phyloP scores from a whole-genome alignment of 164 flowering plant genomes.

The Tinospora cordifolia region DNA sequence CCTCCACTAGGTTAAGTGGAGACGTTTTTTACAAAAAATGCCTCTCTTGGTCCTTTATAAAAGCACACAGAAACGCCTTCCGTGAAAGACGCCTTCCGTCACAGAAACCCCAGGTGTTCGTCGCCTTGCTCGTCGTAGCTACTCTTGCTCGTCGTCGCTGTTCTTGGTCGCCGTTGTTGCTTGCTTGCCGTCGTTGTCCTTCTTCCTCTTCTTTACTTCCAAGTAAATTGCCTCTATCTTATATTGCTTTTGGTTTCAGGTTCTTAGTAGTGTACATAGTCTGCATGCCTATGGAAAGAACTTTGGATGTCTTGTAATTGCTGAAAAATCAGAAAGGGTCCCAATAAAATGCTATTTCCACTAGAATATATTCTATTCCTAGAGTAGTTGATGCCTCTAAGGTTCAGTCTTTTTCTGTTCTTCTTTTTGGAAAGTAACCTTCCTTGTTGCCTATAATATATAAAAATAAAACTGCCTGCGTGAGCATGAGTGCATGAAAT shows the following conservation, averaged over 20 bases:
- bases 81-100: too few relatives aligned
- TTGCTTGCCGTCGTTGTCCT: too few relatives aligned
- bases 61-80: constrained; percentile 59
- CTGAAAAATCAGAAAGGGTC: background rate
- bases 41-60: too few relatives aligned
- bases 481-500: background rate
- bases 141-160: too few relatives aligned
- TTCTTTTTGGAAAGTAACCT: background rate
- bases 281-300: background rate
- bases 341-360: background rate
- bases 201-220: background rate
- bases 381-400: background rate
- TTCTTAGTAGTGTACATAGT: constrained; percentile 4
- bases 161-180: too few relatives aligned
- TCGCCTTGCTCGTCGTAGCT: too few relatives aligned
- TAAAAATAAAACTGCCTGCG: constrained; percentile 59
- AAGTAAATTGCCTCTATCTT: background rate
- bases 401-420: background rate
- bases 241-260: background rate
- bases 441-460: background rate
- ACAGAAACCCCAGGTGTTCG: too few relatives aligned
- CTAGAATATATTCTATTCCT: background rate
- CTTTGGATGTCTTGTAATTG: constrained; percentile 1
- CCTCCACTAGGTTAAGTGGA: too few relatives aligned
- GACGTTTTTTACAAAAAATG: too few relatives aligned